Evolutionary conservation across 2,329 filamentous ascomycete genomes (phyloP), one percentile per base, ranked within the genome.

Genomic region (Alternaria sp.): DNA sequence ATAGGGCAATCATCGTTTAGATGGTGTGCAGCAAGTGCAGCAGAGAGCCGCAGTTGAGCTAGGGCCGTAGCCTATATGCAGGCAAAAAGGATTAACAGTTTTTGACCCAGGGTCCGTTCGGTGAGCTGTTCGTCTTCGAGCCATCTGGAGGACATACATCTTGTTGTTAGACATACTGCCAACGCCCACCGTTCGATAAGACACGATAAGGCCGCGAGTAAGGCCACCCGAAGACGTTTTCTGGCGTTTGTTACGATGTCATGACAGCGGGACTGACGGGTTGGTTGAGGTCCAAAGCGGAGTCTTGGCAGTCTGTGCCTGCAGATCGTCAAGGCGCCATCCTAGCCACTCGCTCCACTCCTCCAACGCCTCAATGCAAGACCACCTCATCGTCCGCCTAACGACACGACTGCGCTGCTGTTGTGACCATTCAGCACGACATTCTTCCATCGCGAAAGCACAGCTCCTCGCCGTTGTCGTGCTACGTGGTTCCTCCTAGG

Each of bases 361-460:
- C 57, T 59, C 30, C 59, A 61, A 65, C 63, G 57, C 49, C 49
- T 50, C 65, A 67, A 66, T 72, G 69, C 70, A 70, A 63, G 54
- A 68, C 67, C 68, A 70, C 57, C 68, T 65, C 66, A 66, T 62
- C 57, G 54, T 49, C 63, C 44, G 61, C 66, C 62, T 67, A 73
- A 70, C 64, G 65, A 59, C 62, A 70, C 64, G 65, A 57, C 62
- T 36, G 50, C 60, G 51, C 59, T 67, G 65, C 60, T 65, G 62
- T 69, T 9, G 49, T 61, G 50, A 30, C 60, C 50, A 50, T 12
- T 28, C 58, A 62, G 17, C 13, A 36, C 28, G n/a, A 9, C 19
- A 61, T 64, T 60, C 28, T 30, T 54, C 52, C 49, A 40, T 36
- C 21, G 40, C 36, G 7, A 25, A 19, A 19, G 46, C 8, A 11